Evolutionary conservation across 1,284 basidiomycete genomes (phyloP).

Genomic region (Pisolithus thermaeus): DNA sequence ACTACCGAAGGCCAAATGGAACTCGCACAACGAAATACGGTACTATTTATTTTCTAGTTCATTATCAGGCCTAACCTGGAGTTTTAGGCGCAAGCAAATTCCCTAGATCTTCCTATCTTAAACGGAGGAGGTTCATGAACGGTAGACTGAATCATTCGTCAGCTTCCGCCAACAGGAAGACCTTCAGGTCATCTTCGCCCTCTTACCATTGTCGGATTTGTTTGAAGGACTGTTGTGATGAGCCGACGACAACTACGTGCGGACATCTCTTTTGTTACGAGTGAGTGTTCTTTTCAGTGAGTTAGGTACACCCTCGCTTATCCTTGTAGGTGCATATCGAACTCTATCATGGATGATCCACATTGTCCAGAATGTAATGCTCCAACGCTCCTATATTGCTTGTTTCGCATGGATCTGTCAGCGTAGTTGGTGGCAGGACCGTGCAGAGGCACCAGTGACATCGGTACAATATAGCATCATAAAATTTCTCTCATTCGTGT

Average conservation of each 20-base stretch:
- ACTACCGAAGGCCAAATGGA: conserved; percentile 11
- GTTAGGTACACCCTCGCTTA: conserved; percentile 4
- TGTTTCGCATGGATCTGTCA: conserved; percentile 29
- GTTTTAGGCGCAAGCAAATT: conserved; percentile 26
- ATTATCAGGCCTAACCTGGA: background rate
- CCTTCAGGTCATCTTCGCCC: too few species aligned
- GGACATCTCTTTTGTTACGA: conserved; percentile 30
- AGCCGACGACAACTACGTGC: conserved; percentile 31
- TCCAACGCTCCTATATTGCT: conserved; percentile 27
- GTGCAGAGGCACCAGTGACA: background rate
- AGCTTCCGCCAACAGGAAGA: too few species aligned
- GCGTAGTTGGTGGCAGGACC: conserved; percentile 6
- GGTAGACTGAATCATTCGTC: too few species aligned
- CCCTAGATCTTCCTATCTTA: too few species aligned
- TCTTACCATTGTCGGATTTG: conserved; percentile 31
- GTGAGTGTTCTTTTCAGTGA: conserved; percentile 14
- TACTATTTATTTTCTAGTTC: conserved; percentile 1
- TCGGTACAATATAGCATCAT: background rate
- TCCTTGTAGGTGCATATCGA: conserved; percentile 24
- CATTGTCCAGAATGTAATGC: conserved; percentile 27
- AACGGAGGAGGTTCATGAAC: too few species aligned
- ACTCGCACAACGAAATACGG: conserved; percentile 15
- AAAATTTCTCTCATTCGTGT: background rate
- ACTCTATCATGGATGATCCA: conserved; percentile 24
- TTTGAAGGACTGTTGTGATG: conserved; percentile 26